Conservation (phyloP, 1,284 basidiomycete genomes). For the Cutaneotrichosporon mucoides region DNA sequence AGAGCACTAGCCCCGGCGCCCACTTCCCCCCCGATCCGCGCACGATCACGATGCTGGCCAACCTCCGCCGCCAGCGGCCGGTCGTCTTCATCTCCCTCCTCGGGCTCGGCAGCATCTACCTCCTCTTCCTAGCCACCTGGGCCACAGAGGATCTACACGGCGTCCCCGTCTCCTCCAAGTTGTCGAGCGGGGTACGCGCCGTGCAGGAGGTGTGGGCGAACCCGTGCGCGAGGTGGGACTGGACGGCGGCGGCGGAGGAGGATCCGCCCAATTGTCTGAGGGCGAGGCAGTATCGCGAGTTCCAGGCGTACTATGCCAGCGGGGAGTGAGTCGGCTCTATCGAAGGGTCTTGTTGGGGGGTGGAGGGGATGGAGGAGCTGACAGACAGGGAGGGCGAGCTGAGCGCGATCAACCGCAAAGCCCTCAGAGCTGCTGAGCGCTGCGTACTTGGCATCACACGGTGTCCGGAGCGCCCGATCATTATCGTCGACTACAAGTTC, state of each 20-base stretch:
- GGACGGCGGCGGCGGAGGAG: slow-evolving; percentile 8
- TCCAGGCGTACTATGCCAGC: slow-evolving; percentile 18
- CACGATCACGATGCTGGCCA: too few relatives aligned
- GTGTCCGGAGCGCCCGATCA: slow-evolving; percentile 34
- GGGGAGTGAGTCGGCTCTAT: neutral
- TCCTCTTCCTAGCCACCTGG: neutral
- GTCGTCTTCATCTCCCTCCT: neutral
- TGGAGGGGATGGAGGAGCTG: too few relatives aligned
- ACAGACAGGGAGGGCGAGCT: too few relatives aligned
- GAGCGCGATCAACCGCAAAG: neutral
- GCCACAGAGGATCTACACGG: neutral
- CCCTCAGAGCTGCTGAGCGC: slow-evolving; percentile 21
- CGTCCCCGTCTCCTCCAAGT: neutral
- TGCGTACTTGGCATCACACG: slow-evolving; percentile 28
- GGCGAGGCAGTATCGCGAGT: slow-evolving; percentile 36
- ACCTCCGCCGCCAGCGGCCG: too few relatives aligned
- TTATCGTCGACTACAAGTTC: slow-evolving; percentile 38
- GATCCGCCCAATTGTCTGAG: slow-evolving; percentile 33
- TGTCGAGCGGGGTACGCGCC: too few relatives aligned
- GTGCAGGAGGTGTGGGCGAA: neutral
- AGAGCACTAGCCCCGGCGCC: too few relatives aligned
- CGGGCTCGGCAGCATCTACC: neutral
- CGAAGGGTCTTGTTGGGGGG: too few relatives aligned
- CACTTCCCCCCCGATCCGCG: too few relatives aligned
- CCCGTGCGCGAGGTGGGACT: slow-evolving; percentile 25